Evolutionary conservation across 352 stramenopile species (phyloP), one percentile per base, ranked within the genome.

Genomic region (Phytophthora macrochlamydospora): DNA sequence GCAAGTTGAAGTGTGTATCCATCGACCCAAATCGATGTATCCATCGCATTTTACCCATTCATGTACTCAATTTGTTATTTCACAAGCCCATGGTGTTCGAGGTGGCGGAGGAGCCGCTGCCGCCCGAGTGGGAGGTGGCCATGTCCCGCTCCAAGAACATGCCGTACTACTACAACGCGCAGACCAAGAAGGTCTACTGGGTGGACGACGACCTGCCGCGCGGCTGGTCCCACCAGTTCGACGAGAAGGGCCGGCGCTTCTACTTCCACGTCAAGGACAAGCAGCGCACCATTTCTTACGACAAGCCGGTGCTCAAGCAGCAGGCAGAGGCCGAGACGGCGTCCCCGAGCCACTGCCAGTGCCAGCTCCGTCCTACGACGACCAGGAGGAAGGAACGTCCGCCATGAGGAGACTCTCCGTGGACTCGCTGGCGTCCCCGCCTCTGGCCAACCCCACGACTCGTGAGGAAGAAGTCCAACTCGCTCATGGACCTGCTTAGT

Each of bases 251-350:
- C 48, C 70, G 62, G 7, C 62, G 67, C 35, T 91, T 80, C 58
- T 92, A 92, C 70, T 95, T 95, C 65, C 82, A 93, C 71, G 83
- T 95, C 49, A 64, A 64, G 14, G 71, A 91, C 77, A 93, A 95
- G 67, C 73, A 71, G 49, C 69, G 56, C 45, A 93, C 87, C 24
- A 72, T 84, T 46, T 85, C 83, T 45, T 93, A 92, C 66, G 80
- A 93, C 43, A 92, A 89, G 59, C 87, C 84, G 29, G 76, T 86
- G 67, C 68, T 90, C 43, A 63, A 64, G 31, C 14, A 6, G 3
- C 7, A 5, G 11, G 42, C 46, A 7, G 31, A 51, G 35, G n/a
- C 45, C 7, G 7, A 31, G 4, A 35, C 51, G 38, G 52, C 44
- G 0, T 83, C 76, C 1, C 74, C 2, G 76, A 86, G 35, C 77